Base-by-base conservation (phyloP, 768 basidiomycete species). In the Hortiboletus campestris region DNA sequence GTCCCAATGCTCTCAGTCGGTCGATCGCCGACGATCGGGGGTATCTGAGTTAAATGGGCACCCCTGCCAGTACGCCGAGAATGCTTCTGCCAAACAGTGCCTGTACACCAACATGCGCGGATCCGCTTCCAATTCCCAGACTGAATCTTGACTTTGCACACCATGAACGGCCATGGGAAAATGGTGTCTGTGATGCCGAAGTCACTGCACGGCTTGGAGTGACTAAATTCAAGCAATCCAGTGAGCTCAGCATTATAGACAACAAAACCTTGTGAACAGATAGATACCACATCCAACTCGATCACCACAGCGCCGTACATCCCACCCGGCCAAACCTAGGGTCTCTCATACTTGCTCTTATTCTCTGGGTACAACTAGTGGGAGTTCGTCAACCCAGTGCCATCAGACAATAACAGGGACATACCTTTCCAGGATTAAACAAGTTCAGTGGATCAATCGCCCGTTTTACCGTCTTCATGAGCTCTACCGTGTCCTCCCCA, bases 381-480 rank as follows among this genome's bases (percentile, higher is more conserved):
- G 6, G 5, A 19, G 5, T 6, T 43, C 39, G 39, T 63, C 49
- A 58, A 36, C 31, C 9, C 14, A 22, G 34, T 13, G 7, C 14
- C 25, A 39, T 34, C 39, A n/a, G 14, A 36, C 17, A 11, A 20
- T 14, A 6, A n/a, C 6, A 12, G 13, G 22, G 38, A 53, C 65
- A 28, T 25, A 76, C 76, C 72, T 95, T 94, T 40, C 89, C 92
- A 8, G 94, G 94, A 67, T 96, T 97, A 70, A 94, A 78, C 46
- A 97, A 74, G 63, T 89, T 84, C 45, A 82, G 66, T 1, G 94
- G 93, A 69, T 96, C 94, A 13, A 94, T 75, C 3, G 86, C 80
- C 39, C 73, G 72, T 72, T 96, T 98, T 63, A 97, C 79, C n/a
- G 79, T 82, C 75, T 83, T 84, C 93, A 97, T 94, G 11, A 96